Conservation (phyloP, 495 filamentous ascomycete species). For the Tuber indicum region DNA sequence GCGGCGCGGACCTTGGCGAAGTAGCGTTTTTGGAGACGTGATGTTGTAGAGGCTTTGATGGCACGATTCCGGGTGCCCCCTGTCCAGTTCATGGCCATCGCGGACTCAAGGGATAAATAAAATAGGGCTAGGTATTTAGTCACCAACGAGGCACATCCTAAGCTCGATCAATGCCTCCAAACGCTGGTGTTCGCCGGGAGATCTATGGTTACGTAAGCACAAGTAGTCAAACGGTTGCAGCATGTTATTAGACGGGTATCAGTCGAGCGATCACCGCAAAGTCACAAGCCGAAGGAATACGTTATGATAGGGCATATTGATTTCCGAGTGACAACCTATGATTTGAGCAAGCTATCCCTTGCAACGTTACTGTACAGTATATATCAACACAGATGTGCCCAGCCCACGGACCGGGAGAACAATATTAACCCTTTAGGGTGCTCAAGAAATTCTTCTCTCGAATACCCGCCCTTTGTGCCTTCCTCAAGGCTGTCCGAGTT, state of each 20-base stretch:
- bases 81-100: slow-evolving; percentile 27
- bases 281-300: not conserved
- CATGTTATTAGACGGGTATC: not conserved
- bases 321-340: not conserved
- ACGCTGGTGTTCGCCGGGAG: not conserved
- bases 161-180: not conserved
- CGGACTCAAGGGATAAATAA: not conserved
- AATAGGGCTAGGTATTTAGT: not conserved
- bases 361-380: not conserved
- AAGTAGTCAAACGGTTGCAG: not conserved
- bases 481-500: slow-evolving; percentile 63
- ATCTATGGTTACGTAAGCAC: not conserved
- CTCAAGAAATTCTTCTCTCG: slow-evolving; percentile 88
- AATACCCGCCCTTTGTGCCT: slow-evolving; percentile 68
- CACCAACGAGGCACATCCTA: not conserved
- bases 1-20: slow-evolving; percentile 28
- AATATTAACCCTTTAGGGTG: slow-evolving; percentile 21
- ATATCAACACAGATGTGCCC: not conserved
- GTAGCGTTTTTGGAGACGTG: slow-evolving; percentile 29
- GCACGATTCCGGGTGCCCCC: slow-evolving; percentile 25
- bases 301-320: not conserved
- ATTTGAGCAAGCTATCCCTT: not conserved
- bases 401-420: not conserved
- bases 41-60: slow-evolving; percentile 19
- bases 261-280: not conserved